phyloP scores from a whole-genome alignment of 768 basidiomycete genomes.

The Mycena olivaceomarginata region DNA sequence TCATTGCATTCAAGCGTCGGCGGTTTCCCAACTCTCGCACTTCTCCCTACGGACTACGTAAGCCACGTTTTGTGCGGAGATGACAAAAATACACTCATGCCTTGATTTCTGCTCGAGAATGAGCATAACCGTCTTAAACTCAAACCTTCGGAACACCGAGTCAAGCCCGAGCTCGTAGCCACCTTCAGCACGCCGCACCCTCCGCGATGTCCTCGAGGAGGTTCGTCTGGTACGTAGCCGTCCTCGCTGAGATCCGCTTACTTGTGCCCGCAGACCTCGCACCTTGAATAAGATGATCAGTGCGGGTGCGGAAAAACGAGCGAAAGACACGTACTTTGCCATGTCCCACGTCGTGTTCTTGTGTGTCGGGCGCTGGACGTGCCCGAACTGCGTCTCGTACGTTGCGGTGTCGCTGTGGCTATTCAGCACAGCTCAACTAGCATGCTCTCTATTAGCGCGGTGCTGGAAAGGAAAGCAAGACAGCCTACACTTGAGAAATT shows the following conservation, averaged over 20 bases:
- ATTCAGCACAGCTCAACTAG: conserved; percentile 91
- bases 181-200: conserved; percentile 61
- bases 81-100: conserved; percentile 18
- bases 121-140: conserved; percentile 93
- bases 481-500: conserved; percentile 91
- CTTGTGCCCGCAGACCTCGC: conserved; percentile 98
- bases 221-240: conserved; percentile 91
- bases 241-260: conserved; percentile 94
- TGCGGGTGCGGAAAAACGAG: too few species aligned
- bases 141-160: conserved; percentile 89
- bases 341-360: conserved; percentile 95
- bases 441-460: background rate
- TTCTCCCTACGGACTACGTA: conserved; percentile 42
- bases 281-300: conserved; percentile 58
- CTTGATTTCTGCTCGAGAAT: conserved; percentile 55
- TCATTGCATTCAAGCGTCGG: conserved; percentile 47
- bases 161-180: conserved; percentile 61
- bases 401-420: conserved; percentile 90
- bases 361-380: conserved; percentile 92
- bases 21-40: conserved; percentile 57
- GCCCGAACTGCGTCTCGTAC: conserved; percentile 97
- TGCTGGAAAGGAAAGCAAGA: too few species aligned
- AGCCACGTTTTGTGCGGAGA: background rate
- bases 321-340: conserved; percentile 73
- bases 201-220: conserved; percentile 85